A percentile compares a stretch with the other conserved stretches of the same genome.
phyloP scores from a whole-genome alignment of 1,139 yeast genomes.

The Hemisphaericaspora lyxosophila region DNA sequence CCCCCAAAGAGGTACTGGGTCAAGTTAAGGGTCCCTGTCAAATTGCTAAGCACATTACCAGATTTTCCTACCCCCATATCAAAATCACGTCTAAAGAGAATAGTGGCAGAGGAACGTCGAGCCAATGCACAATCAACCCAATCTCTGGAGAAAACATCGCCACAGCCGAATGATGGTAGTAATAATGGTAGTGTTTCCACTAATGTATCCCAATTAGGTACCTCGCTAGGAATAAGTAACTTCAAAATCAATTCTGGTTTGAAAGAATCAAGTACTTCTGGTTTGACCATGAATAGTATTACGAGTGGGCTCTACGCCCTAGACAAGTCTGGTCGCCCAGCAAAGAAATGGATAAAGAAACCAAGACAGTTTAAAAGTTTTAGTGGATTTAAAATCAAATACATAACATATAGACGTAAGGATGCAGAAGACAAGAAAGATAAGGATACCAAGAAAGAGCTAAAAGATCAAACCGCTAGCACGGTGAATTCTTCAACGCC shows the following conservation, averaged over 20 bases:
- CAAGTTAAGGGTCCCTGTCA: constrained; percentile 31
- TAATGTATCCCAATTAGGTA: constrained; percentile 1
- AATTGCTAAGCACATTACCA: constrained; percentile 36
- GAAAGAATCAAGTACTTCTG: constrained; percentile 44
- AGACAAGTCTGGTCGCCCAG: constrained; percentile 52
- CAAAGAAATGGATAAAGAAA: constrained; percentile 52
- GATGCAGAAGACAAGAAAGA: constrained; percentile 12
- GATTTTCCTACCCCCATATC: constrained; percentile 31
- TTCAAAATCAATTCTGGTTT: constrained; percentile 41
- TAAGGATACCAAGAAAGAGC: constrained; percentile 7
- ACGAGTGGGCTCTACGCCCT: constrained; percentile 28
- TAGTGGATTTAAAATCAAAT: constrained; percentile 55
- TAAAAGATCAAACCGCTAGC: constrained; percentile 5
- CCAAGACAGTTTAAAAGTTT: constrained; percentile 53
- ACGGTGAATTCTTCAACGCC: constrained; percentile 7
- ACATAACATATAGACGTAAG: constrained; percentile 32
- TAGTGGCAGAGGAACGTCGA: constrained; percentile 30
- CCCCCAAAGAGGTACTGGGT: constrained; percentile 36
- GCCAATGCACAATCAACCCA: constrained; percentile 15
- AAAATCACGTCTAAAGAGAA: constrained; percentile 31
- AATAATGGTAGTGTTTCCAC: constrained; percentile 4
- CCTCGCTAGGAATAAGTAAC: constrained; percentile 15
- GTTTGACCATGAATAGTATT: constrained; percentile 41
- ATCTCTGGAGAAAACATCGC: constrained; percentile 16
- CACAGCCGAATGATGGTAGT: constrained; percentile 11